phyloP scores from a whole-genome alignment of 129 eudicot genomes.

The Ambrosia artemisiifolia region DNA sequence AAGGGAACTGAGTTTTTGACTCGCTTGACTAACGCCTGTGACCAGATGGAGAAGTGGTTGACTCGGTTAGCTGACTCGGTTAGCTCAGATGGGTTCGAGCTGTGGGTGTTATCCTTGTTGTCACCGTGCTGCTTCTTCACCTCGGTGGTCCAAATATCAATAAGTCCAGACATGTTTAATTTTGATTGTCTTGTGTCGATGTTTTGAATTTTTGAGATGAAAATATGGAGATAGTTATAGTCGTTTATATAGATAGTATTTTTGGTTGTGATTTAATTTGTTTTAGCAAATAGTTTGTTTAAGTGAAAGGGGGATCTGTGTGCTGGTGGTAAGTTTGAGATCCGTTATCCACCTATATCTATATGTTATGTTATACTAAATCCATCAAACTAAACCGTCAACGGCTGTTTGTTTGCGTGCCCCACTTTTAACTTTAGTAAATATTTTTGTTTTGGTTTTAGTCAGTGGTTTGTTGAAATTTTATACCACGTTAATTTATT shows the following conservation, averaged over 20 bases:
- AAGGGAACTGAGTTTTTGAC: constrained; percentile 8
- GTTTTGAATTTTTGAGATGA: constrained; percentile 8
- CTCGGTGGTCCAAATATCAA: constrained; percentile 40
- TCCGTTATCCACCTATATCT: neutral
- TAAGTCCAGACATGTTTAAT: constrained; percentile 29
- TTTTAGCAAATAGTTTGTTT: neutral
- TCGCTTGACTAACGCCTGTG: constrained; percentile 14
- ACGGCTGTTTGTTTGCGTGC: neutral
- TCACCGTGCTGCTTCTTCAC: constrained; percentile 14
- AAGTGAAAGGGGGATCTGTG: neutral
- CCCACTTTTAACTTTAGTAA: neutral
- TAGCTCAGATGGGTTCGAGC: constrained; percentile 6
- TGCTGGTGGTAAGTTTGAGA: neutral
- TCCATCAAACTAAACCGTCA: constrained; percentile 15
- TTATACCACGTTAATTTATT: no score
- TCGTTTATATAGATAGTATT: neutral
- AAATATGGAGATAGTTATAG: neutral
- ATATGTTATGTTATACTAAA: neutral
- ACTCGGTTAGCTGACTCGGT: neutral
- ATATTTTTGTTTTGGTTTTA: neutral
- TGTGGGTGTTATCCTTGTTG: neutral
- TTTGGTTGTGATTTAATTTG: no score
- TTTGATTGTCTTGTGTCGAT: neutral
- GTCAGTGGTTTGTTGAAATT: neutral
- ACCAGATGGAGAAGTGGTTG: neutral